Evolutionary conservation across 495 filamentous ascomycete genomes (phyloP).

Genomic region (Penicillium atrosanguineum): DNA sequence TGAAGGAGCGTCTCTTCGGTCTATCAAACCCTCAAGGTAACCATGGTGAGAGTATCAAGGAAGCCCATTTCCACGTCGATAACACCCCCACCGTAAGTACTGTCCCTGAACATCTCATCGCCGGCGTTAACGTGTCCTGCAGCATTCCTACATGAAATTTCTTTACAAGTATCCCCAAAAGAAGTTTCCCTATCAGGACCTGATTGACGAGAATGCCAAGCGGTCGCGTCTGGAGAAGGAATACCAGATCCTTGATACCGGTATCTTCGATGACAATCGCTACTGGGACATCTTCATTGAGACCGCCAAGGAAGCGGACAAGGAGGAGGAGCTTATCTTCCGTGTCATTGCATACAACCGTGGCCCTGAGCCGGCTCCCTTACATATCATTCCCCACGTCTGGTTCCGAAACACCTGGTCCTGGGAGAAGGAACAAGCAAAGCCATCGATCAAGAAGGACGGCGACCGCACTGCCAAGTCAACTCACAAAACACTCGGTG

Average conservation of each 20-base stretch:
- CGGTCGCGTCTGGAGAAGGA: conserved; percentile 73
- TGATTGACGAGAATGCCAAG: conserved; percentile 77
- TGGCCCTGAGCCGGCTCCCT: conserved; percentile 80
- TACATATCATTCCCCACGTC: conserved; percentile 92
- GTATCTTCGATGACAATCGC: conserved; percentile 82
- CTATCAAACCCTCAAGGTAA: conserved; percentile 94
- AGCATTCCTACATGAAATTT: conserved; percentile 99
- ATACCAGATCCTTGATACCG: conserved; percentile 90
- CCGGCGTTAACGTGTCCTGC: neutral
- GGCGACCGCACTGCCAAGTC: conserved; percentile 66
- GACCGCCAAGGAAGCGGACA: conserved; percentile 86
- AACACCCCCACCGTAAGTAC: conserved; percentile 67
- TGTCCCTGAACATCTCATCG: neutral
- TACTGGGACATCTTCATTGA: conserved; percentile 99
- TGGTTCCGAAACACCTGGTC: conserved; percentile 98
- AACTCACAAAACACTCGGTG: conserved; percentile 72
- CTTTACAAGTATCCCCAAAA: conserved; percentile 96
- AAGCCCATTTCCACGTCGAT: conserved; percentile 93
- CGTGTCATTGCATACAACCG: conserved; percentile 95
- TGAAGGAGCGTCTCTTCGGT: conserved; percentile 93
- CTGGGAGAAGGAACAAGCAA: conserved; percentile 74
- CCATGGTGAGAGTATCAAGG: conserved; percentile 94
- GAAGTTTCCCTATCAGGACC: conserved; percentile 85
- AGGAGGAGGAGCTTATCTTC: conserved; percentile 88
- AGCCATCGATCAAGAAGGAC: conserved; percentile 68